These are phyloP conservation scores for Excoecaria agallocha DNA, from an alignment of 345 rosid species.

Conservation along the genomic window DNA sequence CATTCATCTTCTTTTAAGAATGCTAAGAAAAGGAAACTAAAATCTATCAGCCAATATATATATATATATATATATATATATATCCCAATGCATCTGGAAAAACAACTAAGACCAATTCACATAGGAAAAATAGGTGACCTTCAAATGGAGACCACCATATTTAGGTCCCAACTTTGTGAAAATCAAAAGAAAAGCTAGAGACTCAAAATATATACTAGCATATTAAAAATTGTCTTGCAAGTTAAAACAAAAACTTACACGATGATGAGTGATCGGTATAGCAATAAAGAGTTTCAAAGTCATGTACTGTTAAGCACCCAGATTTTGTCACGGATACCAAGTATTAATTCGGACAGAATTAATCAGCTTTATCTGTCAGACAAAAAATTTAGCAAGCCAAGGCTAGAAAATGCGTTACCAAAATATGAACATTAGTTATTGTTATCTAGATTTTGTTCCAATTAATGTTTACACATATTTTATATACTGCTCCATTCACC, in stretches of 20 bases:
- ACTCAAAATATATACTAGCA: not conserved
- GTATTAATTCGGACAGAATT: too few relatives aligned
- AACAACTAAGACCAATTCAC: not conserved
- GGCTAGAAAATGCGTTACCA: too few relatives aligned
- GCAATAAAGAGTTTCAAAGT: constrained; percentile 75
- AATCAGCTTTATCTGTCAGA: too few relatives aligned
- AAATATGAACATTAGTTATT: too few relatives aligned
- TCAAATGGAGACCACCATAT: not conserved
- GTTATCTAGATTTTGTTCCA: too few relatives aligned
- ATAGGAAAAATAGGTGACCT: not conserved
- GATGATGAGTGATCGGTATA: constrained; percentile 34
- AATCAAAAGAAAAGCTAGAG: not conserved
- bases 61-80: too few relatives aligned
- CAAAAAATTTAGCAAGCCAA: too few relatives aligned
- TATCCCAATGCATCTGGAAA: not conserved
- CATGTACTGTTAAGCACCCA: constrained; percentile 86
- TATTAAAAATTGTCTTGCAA: not conserved
- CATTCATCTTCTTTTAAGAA: constrained; percentile 55
- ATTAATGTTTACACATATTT: too few relatives aligned
- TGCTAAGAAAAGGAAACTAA: constrained; percentile 13
- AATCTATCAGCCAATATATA: too few relatives aligned
- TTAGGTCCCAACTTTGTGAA: not conserved
- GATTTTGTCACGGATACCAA: constrained; percentile 71
- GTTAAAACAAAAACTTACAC: constrained; percentile 35
- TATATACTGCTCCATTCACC: too few relatives aligned